Conservation (phyloP, 1,284 basidiomycete genomes). For the Flammula alnicola region DNA sequence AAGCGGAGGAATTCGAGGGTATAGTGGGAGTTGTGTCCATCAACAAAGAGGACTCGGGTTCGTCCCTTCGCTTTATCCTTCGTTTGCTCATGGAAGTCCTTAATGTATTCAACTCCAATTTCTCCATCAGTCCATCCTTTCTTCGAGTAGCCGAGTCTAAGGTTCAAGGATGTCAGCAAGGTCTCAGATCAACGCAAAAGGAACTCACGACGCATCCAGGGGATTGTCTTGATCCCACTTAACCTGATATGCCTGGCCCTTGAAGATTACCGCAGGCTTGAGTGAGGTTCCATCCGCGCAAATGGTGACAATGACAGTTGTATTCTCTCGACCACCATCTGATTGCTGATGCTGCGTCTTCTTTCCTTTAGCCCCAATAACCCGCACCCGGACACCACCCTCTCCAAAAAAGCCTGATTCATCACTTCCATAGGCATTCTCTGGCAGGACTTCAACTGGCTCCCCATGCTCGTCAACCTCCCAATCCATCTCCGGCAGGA, state of each 20-base stretch:
- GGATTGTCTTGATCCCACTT: slow-evolving; percentile 44
- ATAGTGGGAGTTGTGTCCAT: slow-evolving; percentile 44
- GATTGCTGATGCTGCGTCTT: slow-evolving; percentile 36
- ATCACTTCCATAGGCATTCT: slow-evolving; percentile 37
- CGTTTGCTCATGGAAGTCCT: slow-evolving; percentile 38
- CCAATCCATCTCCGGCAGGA: too few relatives aligned
- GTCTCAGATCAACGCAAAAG: slow-evolving; percentile 1
- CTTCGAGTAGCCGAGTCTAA: slow-evolving; percentile 30
- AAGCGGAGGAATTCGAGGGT: slow-evolving; percentile 35
- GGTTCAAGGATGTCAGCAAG: background rate
- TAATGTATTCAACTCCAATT: slow-evolving; percentile 35
- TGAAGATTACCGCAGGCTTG: slow-evolving; percentile 38
- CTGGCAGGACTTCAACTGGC: slow-evolving; percentile 17
- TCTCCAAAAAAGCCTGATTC: slow-evolving; percentile 36
- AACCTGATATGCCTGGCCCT: slow-evolving; percentile 37
- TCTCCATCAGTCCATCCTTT: slow-evolving; percentile 47
- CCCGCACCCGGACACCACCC: slow-evolving; percentile 25
- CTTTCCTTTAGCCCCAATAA: slow-evolving; percentile 30
- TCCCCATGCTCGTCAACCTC: slow-evolving; percentile 1
- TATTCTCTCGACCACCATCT: slow-evolving; percentile 17
- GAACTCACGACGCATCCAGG: slow-evolving; percentile 38
- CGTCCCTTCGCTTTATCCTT: slow-evolving; percentile 31
- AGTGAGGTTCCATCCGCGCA: slow-evolving; percentile 19
- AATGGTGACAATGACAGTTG: slow-evolving; percentile 23
- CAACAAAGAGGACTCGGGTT: slow-evolving; percentile 35